These are phyloP conservation scores for Tylopilus felleus DNA, from an alignment of 768 basidiomycete genomes.

Conservation along the genomic window DNA sequence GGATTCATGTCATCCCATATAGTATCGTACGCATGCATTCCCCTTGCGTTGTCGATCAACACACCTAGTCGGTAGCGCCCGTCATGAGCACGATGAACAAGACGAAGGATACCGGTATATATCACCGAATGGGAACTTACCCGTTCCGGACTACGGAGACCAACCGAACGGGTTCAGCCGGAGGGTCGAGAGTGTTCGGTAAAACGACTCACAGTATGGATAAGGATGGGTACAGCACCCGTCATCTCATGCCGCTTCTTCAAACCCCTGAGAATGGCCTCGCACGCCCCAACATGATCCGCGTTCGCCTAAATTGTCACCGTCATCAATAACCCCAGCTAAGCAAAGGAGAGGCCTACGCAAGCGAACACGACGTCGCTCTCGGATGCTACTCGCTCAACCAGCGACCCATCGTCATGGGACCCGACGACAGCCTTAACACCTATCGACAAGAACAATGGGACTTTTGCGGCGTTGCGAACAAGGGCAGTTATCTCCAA, in stretches of 20 bases:
- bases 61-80: constrained; percentile 29
- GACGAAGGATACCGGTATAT: neutral
- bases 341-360: constrained; percentile 19
- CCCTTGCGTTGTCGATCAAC: constrained; percentile 41
- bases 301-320: no score
- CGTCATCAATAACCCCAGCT: neutral
- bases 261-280: constrained; percentile 48
- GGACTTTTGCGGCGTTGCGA: constrained; percentile 21
- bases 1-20: constrained; percentile 49
- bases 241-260: constrained; percentile 42
- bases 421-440: constrained; percentile 36
- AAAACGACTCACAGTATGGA: constrained; percentile 14
- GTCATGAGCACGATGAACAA: neutral
- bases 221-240: constrained; percentile 19
- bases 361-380: constrained; percentile 43
- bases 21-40: constrained; percentile 33
- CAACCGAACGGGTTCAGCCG: neutral
- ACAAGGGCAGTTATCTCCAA: constrained; percentile 26
- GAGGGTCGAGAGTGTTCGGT: no score
- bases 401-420: constrained; percentile 34
- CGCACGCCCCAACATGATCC: constrained; percentile 42
- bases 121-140: constrained; percentile 19
- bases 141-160: constrained; percentile 46
- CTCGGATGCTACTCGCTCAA: constrained; percentile 40
- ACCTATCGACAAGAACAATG: constrained; percentile 11